A percentile compares a stretch with the other conserved stretches of the same genome.
phyloP scores from a whole-genome alignment of 2,329 filamentous ascomycete species.

The Ciborinia camelliae region DNA sequence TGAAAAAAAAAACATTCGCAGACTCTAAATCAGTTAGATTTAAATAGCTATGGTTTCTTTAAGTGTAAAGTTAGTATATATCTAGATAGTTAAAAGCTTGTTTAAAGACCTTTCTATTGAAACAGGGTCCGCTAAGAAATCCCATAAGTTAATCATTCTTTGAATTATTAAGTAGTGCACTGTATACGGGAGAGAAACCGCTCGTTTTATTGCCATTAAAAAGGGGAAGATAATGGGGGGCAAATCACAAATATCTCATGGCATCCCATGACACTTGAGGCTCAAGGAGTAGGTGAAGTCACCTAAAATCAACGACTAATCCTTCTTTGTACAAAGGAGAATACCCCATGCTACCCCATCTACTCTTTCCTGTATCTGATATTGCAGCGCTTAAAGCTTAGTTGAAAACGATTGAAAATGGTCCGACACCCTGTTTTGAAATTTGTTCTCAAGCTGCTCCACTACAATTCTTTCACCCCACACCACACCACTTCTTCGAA shows the following conservation, averaged over 20 bases:
- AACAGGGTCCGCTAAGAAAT: too few species aligned
- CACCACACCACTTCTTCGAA: constrained; percentile 6
- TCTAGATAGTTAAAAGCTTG: too few species aligned
- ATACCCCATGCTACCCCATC: not conserved
- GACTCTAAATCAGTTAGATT: too few species aligned
- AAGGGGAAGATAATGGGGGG: too few species aligned
- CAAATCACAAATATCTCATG: not conserved
- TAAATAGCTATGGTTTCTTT: too few species aligned
- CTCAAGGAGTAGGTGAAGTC: not conserved
- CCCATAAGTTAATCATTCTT: too few species aligned
- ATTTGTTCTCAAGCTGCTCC: not conserved
- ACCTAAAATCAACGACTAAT: not conserved
- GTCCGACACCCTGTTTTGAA: not conserved
- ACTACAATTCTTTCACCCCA: not conserved
- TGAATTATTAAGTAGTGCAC: too few species aligned
- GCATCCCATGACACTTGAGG: not conserved
- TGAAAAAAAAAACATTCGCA: too few species aligned
- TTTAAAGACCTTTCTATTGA: too few species aligned
- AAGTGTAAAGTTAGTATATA: too few species aligned
- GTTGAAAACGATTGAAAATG: not conserved
- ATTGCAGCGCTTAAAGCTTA: constrained; percentile 1
- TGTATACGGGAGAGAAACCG: too few species aligned
- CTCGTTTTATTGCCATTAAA: not conserved
- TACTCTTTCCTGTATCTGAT: not conserved
- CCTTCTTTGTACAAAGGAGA: not conserved